Base-by-base conservation (phyloP, 1,284 basidiomycete species). In the Naganishia cerealis region DNA sequence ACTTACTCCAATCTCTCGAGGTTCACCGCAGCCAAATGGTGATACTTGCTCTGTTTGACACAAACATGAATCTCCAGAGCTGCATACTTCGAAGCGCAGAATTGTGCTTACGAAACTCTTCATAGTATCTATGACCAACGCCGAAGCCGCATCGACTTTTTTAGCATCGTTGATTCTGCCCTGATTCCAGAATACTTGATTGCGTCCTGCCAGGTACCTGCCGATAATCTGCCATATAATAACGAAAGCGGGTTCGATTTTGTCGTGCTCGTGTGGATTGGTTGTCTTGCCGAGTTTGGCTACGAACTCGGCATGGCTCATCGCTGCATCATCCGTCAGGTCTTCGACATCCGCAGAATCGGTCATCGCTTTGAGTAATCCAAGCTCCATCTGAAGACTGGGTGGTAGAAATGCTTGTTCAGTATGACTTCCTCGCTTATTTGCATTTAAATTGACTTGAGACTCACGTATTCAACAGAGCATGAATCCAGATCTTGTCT, bases 401-500 rank as follows among this genome's bases (percentile, higher is more conserved):
- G 6, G 3, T 52, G 5, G 9, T 6, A 29, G 33, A 10, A 57
- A 24, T 16, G 5, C 12, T 56, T 56, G 13, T 18, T 66, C 26
- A 50, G 50, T 24, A 50, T 24, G 21, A 24, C 38, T 42, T 18
- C 29, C 29, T 33, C 12, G 29, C 18, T 29, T 0, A 63, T 16
- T 3, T 4, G 7, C 6, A 40, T 42, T 7, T 21, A 10, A 29
- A 24, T 7, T 24, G 10, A 12, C 7, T 0, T 24, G 7, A 24
- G 9, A 53, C 61, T 54, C 33, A 63, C 61, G 61, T 63, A n/a
- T 63, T 63, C 38, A 63, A 13, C 48, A 63, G 21, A 16, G 61
- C 61, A 39, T 63, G 61, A 18, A 63, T 40, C 61, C 61, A 63
- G n/a, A 63, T 63, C 61, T 63, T 63, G 15, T 63, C 50, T n/a